phyloP scores from a whole-genome alignment of 2,329 filamentous ascomycete genomes.

The Cercospora sesami region DNA sequence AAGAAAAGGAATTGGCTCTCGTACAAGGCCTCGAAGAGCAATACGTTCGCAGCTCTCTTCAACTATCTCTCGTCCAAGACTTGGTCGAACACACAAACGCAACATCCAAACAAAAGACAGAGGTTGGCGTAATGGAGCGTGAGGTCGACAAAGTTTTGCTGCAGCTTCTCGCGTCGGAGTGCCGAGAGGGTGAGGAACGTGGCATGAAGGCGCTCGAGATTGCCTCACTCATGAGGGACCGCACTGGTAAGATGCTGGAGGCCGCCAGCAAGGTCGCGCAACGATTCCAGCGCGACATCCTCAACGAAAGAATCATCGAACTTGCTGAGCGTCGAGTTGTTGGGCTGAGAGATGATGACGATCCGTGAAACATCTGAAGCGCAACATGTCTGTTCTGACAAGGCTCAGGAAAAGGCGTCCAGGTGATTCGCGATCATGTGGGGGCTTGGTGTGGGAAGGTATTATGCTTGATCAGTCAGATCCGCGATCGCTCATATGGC shows the following conservation, averaged over 20 bases:
- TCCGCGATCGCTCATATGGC: not conserved
- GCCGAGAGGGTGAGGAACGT: constrained; percentile 85
- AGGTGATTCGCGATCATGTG: not conserved
- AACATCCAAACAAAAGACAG: constrained; percentile 63
- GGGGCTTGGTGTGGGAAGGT: not conserved
- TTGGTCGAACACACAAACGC: constrained; percentile 67
- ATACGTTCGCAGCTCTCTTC: constrained; percentile 72
- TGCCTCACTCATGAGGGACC: constrained; percentile 80
- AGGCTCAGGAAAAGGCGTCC: not conserved
- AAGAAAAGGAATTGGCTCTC: constrained; percentile 43
- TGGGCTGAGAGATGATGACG: constrained; percentile 60
- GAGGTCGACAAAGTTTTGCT: constrained; percentile 88
- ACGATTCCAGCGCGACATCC: constrained; percentile 74
- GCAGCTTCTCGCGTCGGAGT: constrained; percentile 86
- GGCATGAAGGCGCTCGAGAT: constrained; percentile 95
- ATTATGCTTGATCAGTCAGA: not conserved
- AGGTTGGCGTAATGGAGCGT: constrained; percentile 70
- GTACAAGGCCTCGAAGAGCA: constrained; percentile 71
- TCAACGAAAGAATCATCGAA: constrained; percentile 89
- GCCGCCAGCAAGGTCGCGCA: constrained; percentile 86
- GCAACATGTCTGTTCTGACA: no score
- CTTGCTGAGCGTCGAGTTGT: constrained; percentile 69
- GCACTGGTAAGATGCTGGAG: constrained; percentile 84
- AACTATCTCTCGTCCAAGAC: constrained; percentile 73
- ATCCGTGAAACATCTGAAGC: constrained; percentile 21